Conservation (phyloP, 2,329 filamentous ascomycete genomes). For the Onygenales sp. region DNA sequence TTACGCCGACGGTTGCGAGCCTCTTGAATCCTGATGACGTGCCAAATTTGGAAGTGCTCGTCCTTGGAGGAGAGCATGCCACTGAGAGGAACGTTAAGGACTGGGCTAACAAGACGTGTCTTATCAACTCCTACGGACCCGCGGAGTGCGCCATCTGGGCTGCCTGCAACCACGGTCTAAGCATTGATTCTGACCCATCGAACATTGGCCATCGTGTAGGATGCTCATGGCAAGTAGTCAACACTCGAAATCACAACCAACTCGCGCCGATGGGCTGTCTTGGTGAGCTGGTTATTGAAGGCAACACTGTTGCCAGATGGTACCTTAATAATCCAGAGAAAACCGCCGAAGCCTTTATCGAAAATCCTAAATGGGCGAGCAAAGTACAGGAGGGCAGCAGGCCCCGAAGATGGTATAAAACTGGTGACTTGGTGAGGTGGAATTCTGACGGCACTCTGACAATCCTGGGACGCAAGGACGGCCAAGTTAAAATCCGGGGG, state of each 20-base stretch:
- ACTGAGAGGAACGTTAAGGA: slow-evolving; percentile 58
- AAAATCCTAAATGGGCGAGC: slow-evolving; percentile 53
- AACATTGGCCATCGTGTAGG: slow-evolving; percentile 15
- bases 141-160: slow-evolving; percentile 46
- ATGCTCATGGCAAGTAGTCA: slow-evolving; percentile 18
- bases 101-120: slow-evolving; percentile 54
- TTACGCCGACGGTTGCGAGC: slow-evolving; percentile 76
- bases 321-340: slow-evolving; percentile 75
- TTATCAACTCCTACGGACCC: slow-evolving; percentile 76
- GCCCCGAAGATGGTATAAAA: slow-evolving; percentile 67
- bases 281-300: slow-evolving; percentile 73
- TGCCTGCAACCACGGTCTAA: slow-evolving; percentile 8
- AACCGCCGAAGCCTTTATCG: slow-evolving; percentile 62
- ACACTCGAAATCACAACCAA: slow-evolving; percentile 18
- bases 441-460: slow-evolving; percentile 59
- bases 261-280: slow-evolving; percentile 50
- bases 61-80: slow-evolving; percentile 73
- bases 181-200: not conserved
- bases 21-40: slow-evolving; percentile 59
- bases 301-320: slow-evolving; percentile 64
- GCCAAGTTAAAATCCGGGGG: slow-evolving; percentile 75
- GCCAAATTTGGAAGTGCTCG: slow-evolving; percentile 62
- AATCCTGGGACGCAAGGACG: slow-evolving; percentile 67
- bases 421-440: slow-evolving; percentile 71
- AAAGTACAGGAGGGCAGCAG: slow-evolving; percentile 33